phyloP scores from a whole-genome alignment of 2,329 filamentous ascomycete species.

The Paraphoma sp. region DNA sequence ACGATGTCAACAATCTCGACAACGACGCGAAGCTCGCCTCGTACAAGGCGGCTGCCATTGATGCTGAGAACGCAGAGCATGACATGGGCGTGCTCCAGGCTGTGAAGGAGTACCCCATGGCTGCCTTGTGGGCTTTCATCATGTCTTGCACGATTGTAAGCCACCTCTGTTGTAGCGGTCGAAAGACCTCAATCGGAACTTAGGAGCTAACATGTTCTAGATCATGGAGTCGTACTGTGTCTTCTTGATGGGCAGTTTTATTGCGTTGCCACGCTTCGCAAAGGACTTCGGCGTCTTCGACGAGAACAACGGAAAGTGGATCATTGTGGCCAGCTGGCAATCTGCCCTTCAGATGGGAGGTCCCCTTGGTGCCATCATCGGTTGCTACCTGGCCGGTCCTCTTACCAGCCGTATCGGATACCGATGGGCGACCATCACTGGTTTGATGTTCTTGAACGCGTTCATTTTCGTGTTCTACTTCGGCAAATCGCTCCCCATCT shows the following conservation, averaged over 20 bases:
- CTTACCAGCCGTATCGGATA: constrained; percentile 66
- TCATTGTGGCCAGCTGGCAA: constrained; percentile 64
- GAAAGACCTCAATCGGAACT: constrained; percentile 1
- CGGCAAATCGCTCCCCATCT: constrained; percentile 54
- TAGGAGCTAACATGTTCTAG: constrained; percentile 44
- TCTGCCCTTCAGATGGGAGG: constrained; percentile 63
- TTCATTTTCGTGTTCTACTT: constrained; percentile 69
- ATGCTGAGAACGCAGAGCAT: constrained; percentile 63
- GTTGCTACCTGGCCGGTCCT: constrained; percentile 66
- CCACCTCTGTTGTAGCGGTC: constrained; percentile 4
- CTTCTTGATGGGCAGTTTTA: constrained; percentile 67
- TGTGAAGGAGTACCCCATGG: constrained; percentile 60
- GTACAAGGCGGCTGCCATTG: constrained; percentile 62
- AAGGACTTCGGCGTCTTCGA: constrained; percentile 55
- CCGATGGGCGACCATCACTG: constrained; percentile 64
- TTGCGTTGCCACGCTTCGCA: constrained; percentile 59
- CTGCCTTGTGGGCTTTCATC: constrained; percentile 62
- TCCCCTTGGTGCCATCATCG: constrained; percentile 65
- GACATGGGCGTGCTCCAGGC: constrained; percentile 58
- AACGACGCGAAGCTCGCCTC: constrained; percentile 50
- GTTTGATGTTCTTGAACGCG: constrained; percentile 63
- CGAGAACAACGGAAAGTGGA: constrained; percentile 20
- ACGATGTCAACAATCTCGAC: constrained; percentile 31
- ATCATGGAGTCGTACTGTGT: constrained; percentile 71
- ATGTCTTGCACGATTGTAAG: constrained; percentile 63